Evolutionary conservation across 345 rosid species (phyloP).

Genomic region (Arabis alpina): DNA sequence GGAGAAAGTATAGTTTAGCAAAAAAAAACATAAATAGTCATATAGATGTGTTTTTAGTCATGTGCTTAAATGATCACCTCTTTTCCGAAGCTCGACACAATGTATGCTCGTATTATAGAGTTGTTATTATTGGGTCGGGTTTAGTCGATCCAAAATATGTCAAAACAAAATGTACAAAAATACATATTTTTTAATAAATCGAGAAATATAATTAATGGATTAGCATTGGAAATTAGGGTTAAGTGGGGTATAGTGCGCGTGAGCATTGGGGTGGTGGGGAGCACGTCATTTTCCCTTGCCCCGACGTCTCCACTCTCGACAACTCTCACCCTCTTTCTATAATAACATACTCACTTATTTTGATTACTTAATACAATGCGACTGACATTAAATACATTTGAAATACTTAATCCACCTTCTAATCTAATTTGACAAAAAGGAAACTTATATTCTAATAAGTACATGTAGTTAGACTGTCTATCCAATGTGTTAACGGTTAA

Average conservation of each 20-base stretch:
- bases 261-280: slow-evolving; percentile 42
- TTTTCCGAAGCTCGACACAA: no score
- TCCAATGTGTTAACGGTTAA: slow-evolving; percentile 2
- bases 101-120: no score
- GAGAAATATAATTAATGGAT: neutral
- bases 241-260: slow-evolving; percentile 43
- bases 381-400: slow-evolving; percentile 24
- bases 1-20: no score
- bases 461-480: neutral
- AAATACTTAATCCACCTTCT: neutral
- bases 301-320: slow-evolving; percentile 27
- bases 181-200: no score
- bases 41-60: no score
- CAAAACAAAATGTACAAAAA: no score
- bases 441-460: neutral
- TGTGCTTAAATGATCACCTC: no score
- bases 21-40: no score
- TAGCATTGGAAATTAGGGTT: slow-evolving; percentile 36
- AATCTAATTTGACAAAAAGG: neutral
- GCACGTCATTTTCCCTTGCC: slow-evolving; percentile 41
- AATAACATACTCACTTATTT: slow-evolving; percentile 18
- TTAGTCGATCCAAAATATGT: no score
- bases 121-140: no score
- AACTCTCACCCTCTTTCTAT: slow-evolving; percentile 24
- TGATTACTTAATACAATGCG: slow-evolving; percentile 5